A percentile compares a stretch with the other conserved stretches of the same genome.
These are phyloP conservation scores for Penicillium thymicola DNA, from an alignment of 2,329 filamentous ascomycete genomes.

Conservation along the genomic window DNA sequence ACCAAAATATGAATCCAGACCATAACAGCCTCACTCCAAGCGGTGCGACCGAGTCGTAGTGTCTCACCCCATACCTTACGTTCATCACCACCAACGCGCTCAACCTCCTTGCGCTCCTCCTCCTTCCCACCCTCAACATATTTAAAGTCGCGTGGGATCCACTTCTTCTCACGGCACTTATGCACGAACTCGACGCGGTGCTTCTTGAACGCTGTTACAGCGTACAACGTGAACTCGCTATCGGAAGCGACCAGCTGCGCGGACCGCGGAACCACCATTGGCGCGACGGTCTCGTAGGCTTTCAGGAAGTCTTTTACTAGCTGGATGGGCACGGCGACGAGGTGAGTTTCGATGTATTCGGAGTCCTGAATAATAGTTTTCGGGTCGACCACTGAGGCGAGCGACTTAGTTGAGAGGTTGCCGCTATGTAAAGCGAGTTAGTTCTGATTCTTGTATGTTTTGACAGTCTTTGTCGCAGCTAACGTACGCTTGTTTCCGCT, in stretches of 20 bases:
- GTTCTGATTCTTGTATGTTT: not conserved
- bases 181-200: conserved; percentile 80
- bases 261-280: conserved; percentile 92
- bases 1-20: conserved; percentile 91
- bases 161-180: conserved; percentile 88
- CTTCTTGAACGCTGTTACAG: conserved; percentile 93
- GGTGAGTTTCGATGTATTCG: conserved; percentile 94
- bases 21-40: conserved; percentile 95
- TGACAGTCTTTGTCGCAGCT: too few species aligned
- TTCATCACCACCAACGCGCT: conserved; percentile 78
- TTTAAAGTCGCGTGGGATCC: conserved; percentile 92
- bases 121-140: conserved; percentile 86
- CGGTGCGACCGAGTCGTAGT: conserved; percentile 79
- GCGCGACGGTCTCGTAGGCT: conserved; percentile 80
- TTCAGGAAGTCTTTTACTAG: conserved; percentile 83
- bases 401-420: conserved; percentile 89
- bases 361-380: conserved; percentile 78
- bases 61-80: conserved; percentile 91
- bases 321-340: conserved; percentile 80
- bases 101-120: conserved; percentile 82
- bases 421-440: conserved; percentile 54
- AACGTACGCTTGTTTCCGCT: conserved; percentile 80
- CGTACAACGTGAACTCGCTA: conserved; percentile 83
- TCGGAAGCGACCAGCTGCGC: conserved; percentile 76
- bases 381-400: conserved; percentile 83